A percentile compares a stretch with the other conserved stretches of the same genome.
These are phyloP conservation scores for Hypericum androsaemum DNA, from an alignment of 345 rosid genomes.

Conservation along the genomic window DNA sequence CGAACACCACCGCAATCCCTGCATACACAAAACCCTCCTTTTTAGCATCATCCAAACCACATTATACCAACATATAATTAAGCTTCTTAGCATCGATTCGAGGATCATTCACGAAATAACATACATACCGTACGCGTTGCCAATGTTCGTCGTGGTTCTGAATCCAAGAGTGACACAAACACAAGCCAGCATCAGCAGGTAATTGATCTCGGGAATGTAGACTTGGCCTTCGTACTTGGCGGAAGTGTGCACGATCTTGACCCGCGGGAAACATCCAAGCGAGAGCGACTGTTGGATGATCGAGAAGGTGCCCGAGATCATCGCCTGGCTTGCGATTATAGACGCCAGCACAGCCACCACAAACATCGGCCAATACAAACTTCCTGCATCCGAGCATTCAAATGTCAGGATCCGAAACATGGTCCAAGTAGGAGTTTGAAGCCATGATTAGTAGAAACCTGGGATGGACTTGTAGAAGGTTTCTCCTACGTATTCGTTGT, in stretches of 20 bases:
- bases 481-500: conserved; percentile 15
- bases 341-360: conserved; percentile 7
- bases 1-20: conserved; percentile 9
- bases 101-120: too few species aligned
- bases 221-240: conserved; percentile 6
- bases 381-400: not conserved
- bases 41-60: not conserved
- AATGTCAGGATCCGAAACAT: too few species aligned
- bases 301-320: conserved; percentile 7
- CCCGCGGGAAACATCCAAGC: conserved; percentile 5
- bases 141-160: conserved; percentile 1
- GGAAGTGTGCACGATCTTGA: conserved; percentile 6
- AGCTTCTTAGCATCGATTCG: not conserved
- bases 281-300: conserved; percentile 7
- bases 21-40: not conserved
- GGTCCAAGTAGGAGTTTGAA: too few species aligned
- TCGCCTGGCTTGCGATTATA: conserved; percentile 8
- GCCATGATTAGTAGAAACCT: conserved; percentile 11
- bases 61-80: not conserved
- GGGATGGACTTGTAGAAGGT: conserved; percentile 28
- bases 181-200: conserved; percentile 5
- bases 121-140: conserved; percentile 5
- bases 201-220: conserved; percentile 6
- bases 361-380: conserved; percentile 8
- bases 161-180: conserved; percentile 5